Base-by-base conservation (phyloP, 1,139 yeast genomes). In the Geotrichum siamense region DNA sequence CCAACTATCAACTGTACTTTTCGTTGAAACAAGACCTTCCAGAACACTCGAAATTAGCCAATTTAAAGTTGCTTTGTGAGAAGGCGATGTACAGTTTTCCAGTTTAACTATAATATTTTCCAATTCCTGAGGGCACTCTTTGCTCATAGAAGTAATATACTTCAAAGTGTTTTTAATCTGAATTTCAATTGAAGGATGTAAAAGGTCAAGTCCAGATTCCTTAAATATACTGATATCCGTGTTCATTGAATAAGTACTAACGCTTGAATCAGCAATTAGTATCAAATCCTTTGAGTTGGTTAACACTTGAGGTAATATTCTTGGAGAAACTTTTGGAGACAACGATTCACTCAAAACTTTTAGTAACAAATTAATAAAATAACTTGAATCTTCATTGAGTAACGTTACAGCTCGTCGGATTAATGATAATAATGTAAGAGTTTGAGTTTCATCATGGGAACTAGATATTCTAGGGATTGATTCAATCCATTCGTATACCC, bases 401-500 rank as follows among this genome's bases (percentile, higher is more conserved):
- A 53, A 33, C 17, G 44, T 50, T 8, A 57, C 28, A 3, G 52
- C 49, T 10, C 47, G 32, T 15, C 41, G 42, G 26, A 55, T 48
- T 4, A 55, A 53, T 15, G 45, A 34, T 12, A 59, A 22, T 2
- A 54, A 40, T 5, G 44, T 21, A 5, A 48, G 30, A 5, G 60
- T 53, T 13, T 47, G 41, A 6, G 47, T 38, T 13, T 58, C 64
- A 43, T 62, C 64, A 21, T 56, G 58, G 17, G 55, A 47, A 1
- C 49, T 38, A n/a, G 62, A 47, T 1, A 54, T 47, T 5, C 60
- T 53, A 2, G 65, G 61, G 19, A 68, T 50, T 2, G 59, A 47
- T 5, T 54, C 57, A 8, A 64, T 48, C 59, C 66, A 60, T 6
- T 55, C 56, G 37, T 55, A 51, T 3, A 63, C 38, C 6, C 56